A percentile compares a stretch with the other conserved stretches of the same genome.
phyloP scores from a whole-genome alignment of 306 rosid species.

The Acacia acuminata region DNA sequence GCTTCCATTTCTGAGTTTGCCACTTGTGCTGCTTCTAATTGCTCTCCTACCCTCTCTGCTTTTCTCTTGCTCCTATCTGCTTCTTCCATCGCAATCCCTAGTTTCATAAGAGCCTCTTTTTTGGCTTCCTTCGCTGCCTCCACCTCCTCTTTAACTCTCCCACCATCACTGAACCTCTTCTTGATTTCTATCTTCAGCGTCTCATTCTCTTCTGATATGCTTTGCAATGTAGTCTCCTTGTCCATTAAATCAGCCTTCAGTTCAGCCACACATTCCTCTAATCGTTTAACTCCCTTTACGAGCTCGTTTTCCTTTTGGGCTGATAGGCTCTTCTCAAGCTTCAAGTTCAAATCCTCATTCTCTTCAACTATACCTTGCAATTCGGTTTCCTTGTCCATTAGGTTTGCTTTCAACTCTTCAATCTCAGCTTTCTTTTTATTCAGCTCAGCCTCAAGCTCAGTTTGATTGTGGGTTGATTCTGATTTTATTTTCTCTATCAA shows the following conservation, averaged over 20 bases:
- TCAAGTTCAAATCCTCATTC: constrained; percentile 68
- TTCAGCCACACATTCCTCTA: constrained; percentile 53
- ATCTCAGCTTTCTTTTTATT: constrained; percentile 49
- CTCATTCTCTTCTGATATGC: constrained; percentile 78
- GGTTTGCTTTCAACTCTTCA: constrained; percentile 78
- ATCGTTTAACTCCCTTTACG: constrained; percentile 52
- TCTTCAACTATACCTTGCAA: constrained; percentile 85
- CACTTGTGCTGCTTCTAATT: constrained; percentile 76
- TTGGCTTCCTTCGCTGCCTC: constrained; percentile 62
- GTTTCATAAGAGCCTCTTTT: constrained; percentile 64
- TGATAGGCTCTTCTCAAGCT: constrained; percentile 50
- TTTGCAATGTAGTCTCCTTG: constrained; percentile 81
- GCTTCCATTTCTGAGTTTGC: constrained; percentile 76
- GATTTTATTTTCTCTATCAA: constrained; percentile 68
- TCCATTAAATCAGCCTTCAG: constrained; percentile 75
- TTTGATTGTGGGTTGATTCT: constrained; percentile 49
- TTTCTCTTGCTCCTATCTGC: constrained; percentile 66
- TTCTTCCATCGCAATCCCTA: constrained; percentile 76
- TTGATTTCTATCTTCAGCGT: constrained; percentile 59
- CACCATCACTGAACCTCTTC: constrained; percentile 42
- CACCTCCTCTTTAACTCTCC: constrained; percentile 47
- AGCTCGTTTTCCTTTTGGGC: constrained; percentile 53
- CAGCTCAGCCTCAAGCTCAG: constrained; percentile 58
- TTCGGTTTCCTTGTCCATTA: constrained; percentile 97
- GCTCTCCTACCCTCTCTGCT: constrained; percentile 72